Percentiles rank a stretch among this genome's conserved stretches.
Conservation (phyloP, 2,329 filamentous ascomycete genomes). For the Fusarium praegraminearum region DNA sequence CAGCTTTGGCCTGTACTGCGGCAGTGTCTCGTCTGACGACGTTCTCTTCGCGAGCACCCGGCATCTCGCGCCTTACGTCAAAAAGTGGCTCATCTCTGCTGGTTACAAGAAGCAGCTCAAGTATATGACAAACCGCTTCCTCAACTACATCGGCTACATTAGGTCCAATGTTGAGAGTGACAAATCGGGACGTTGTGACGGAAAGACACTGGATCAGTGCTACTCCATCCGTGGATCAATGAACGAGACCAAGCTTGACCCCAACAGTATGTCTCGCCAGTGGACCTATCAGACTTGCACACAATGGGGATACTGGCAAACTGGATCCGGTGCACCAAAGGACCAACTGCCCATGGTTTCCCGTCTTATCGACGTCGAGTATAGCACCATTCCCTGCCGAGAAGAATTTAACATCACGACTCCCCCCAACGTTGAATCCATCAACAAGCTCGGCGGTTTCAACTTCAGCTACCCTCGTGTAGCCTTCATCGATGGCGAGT, state of each 20-base stretch:
- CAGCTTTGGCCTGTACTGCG: slow-evolving; percentile 62
- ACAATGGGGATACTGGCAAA: slow-evolving; percentile 83
- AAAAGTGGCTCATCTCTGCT: slow-evolving; percentile 56
- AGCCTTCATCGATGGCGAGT: slow-evolving; percentile 80
- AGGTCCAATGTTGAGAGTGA: slow-evolving; percentile 52
- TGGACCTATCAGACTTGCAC: slow-evolving; percentile 69
- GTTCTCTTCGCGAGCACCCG: slow-evolving; percentile 59
- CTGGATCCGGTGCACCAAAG: slow-evolving; percentile 75
- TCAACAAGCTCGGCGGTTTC: slow-evolving; percentile 84
- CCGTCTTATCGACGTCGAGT: slow-evolving; percentile 74
- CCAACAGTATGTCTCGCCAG: slow-evolving; percentile 49
- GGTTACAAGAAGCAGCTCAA: slow-evolving; percentile 56
- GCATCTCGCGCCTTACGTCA: slow-evolving; percentile 51
- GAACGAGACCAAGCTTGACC: slow-evolving; percentile 40
- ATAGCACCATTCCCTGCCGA: slow-evolving; percentile 71
- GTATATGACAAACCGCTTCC: slow-evolving; percentile 56
- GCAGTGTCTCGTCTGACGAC: slow-evolving; percentile 56
- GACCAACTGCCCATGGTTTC: slow-evolving; percentile 77
- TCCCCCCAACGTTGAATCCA: slow-evolving; percentile 70
- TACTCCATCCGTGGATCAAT: slow-evolving; percentile 46
- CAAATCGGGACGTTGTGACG: slow-evolving; percentile 41
- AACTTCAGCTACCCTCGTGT: slow-evolving; percentile 79
- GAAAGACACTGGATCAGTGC: slow-evolving; percentile 48
- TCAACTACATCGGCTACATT: slow-evolving; percentile 65
- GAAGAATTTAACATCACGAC: slow-evolving; percentile 76